Evolutionary conservation across 768 basidiomycete genomes (phyloP).

Genomic region (Rhodotorula graminis): DNA sequence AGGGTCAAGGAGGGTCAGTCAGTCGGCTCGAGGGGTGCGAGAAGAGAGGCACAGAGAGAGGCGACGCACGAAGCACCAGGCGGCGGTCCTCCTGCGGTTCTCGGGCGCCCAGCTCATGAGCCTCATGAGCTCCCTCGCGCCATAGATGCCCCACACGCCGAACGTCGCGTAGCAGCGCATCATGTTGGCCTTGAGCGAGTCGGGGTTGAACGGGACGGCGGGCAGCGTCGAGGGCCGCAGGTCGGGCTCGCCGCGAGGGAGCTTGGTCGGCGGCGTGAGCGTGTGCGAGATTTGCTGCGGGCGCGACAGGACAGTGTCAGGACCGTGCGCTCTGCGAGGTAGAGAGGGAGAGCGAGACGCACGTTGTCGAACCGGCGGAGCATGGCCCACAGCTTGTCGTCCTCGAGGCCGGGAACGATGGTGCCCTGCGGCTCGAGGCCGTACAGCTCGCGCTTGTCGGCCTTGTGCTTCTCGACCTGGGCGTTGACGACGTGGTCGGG

Average conservation of each 20-base stretch:
- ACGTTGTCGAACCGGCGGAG: conserved; percentile 48
- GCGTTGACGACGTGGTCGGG: conserved; percentile 45
- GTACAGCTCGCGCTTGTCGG: conserved; percentile 45
- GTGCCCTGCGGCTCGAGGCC: conserved; percentile 43
- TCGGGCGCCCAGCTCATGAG: conserved; percentile 47
- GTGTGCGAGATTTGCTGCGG: conserved; percentile 49
- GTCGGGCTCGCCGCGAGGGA: conserved; percentile 48
- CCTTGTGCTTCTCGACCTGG: conserved; percentile 49
- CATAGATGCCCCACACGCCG: conserved; percentile 46
- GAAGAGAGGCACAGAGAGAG: too few relatives aligned
- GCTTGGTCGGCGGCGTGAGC: conserved; percentile 46
- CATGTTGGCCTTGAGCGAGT: conserved; percentile 48
- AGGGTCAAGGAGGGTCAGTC: neutral
- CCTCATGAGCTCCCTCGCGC: conserved; percentile 44
- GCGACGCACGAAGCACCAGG: conserved; percentile 42
- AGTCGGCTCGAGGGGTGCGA: neutral
- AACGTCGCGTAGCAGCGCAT: conserved; percentile 48
- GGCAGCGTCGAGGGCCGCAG: conserved; percentile 49
- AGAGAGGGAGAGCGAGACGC: conserved; percentile 17
- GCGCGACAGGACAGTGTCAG: neutral
- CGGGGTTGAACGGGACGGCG: conserved; percentile 48
- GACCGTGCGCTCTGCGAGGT: neutral
- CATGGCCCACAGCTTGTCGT: conserved; percentile 48
- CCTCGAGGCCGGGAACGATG: conserved; percentile 48
- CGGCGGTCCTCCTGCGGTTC: conserved; percentile 45